Base-by-base conservation (phyloP, 345 rosid species). In the Sonneratia alba region DNA sequence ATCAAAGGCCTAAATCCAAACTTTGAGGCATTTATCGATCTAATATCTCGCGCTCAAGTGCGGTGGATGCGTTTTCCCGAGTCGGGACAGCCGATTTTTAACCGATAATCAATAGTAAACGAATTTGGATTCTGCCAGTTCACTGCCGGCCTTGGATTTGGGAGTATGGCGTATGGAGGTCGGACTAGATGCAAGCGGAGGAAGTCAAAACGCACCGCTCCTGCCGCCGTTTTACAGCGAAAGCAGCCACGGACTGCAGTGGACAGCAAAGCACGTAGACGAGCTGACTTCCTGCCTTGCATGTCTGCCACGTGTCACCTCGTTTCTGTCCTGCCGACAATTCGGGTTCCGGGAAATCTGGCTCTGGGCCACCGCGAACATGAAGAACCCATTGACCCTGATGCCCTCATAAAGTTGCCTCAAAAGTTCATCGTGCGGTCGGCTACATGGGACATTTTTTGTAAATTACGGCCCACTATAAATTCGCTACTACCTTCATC, bases 291-390 rank as follows among this genome's bases (percentile, higher is more conserved):
- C 48, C 40, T 0, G 18, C 37, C 24, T 51, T 72, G 70, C 75
- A 72, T 72, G 75, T 37, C 38, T 3, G 69, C 75, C 70, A 65
- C 70, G 49, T 51, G 68, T 72, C 75, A 34, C 64, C 21, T n/a
- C 13, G 37, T 32, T 48, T 36, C 42, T 7, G 12, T 12, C 66
- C 47, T 22, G 18, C 24, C 36, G 9, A n/a, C 47, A 36, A 70
- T 21, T 36, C 7, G 36, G 32, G 62, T 5, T 56, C 62, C 62
- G 5, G 32, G 11, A 56, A n/a, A 6, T 5, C 62, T 2, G 27
- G 4, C 32, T 56, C 27, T 21, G 2, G 11, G 62, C 32, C 19
- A 56, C 62, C 1, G 62, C 11, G 27, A 56, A 56, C 62, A 7
- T 53, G 62, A 47, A 13, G 51, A 13, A 21, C 2, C 1, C n/a